phyloP scores from a whole-genome alignment of 176 grass and related monocot species.

The Juncus effusus region DNA sequence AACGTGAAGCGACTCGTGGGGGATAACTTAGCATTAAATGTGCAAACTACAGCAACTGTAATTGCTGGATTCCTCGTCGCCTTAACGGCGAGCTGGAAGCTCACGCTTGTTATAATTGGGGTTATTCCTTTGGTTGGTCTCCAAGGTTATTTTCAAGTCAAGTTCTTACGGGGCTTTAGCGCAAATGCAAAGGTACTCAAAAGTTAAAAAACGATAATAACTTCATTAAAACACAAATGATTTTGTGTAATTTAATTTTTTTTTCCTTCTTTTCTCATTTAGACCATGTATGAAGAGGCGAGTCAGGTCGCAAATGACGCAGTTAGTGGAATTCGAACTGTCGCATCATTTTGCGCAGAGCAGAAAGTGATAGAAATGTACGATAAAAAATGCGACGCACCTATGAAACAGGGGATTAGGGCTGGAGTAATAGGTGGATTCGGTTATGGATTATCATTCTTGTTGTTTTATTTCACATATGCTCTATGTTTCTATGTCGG shows the following conservation, averaged over 20 bases:
- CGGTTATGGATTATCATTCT: constrained; percentile 71
- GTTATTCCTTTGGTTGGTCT: constrained; percentile 64
- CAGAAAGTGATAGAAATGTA: constrained; percentile 63
- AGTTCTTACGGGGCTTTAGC: constrained; percentile 63
- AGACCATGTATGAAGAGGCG: constrained; percentile 77
- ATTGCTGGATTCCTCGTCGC: constrained; percentile 64
- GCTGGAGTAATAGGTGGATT: constrained; percentile 62
- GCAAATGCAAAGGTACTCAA: constrained; percentile 63
- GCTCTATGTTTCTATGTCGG: constrained; percentile 82
- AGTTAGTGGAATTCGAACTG: constrained; percentile 68
- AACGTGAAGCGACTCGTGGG: constrained; percentile 68
- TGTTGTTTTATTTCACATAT: constrained; percentile 53
- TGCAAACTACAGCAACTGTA: constrained; percentile 54
- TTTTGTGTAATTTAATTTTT: too few relatives aligned
- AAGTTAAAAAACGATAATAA: background rate
- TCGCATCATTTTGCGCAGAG: constrained; percentile 73
- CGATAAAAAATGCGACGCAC: constrained; percentile 54
- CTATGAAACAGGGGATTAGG: constrained; percentile 52
- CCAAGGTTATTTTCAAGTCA: constrained; percentile 55
- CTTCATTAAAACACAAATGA: background rate
- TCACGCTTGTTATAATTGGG: constrained; percentile 55
- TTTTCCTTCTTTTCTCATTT: constrained; percentile 3
- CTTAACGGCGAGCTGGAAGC: constrained; percentile 65
- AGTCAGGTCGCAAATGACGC: constrained; percentile 78
- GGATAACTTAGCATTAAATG: constrained; percentile 58